Evolutionary conservation across 768 basidiomycete species (phyloP).

Genomic region (Candolleomyces aberdarensis): DNA sequence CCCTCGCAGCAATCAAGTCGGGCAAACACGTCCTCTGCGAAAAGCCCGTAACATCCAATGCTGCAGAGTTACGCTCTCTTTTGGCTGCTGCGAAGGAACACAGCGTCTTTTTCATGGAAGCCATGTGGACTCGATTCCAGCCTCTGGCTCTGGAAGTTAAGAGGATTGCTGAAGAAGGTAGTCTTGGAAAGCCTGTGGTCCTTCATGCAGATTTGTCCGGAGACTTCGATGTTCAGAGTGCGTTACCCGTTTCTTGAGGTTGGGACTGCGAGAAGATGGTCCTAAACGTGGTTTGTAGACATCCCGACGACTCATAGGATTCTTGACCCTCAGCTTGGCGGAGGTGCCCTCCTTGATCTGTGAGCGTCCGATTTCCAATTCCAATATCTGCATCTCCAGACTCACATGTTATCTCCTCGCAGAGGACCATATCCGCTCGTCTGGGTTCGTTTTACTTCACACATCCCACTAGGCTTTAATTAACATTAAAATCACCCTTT

Average conservation of each 20-base stretch:
- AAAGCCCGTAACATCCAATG: slow-evolving; percentile 81
- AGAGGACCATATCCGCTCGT: slow-evolving; percentile 82
- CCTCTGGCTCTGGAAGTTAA: slow-evolving; percentile 65
- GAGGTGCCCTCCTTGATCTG: slow-evolving; percentile 84
- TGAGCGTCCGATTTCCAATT: slow-evolving; percentile 30
- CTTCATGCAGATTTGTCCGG: slow-evolving; percentile 76
- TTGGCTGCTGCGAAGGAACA: slow-evolving; percentile 72
- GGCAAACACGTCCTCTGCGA: slow-evolving; percentile 88
- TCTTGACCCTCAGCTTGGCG: slow-evolving; percentile 74
- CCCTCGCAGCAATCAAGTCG: slow-evolving; percentile 70
- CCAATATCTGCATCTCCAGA: background rate
- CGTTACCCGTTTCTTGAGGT: slow-evolving; percentile 17
- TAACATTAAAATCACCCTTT: background rate
- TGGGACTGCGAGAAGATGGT: too few species aligned
- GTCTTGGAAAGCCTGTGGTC: slow-evolving; percentile 63
- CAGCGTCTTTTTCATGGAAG: slow-evolving; percentile 90
- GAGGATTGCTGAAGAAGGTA: slow-evolving; percentile 56
- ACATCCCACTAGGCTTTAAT: background rate
- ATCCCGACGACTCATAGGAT: slow-evolving; percentile 70
- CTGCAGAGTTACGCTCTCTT: slow-evolving; percentile 71
- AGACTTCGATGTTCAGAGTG: slow-evolving; percentile 65
- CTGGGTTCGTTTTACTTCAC: slow-evolving; percentile 50
- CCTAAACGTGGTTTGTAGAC: slow-evolving; percentile 36
- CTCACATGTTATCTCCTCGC: background rate
- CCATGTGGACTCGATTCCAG: slow-evolving; percentile 84